These are phyloP conservation scores for Lentinula detonsa DNA, from an alignment of 768 basidiomycete genomes.

Conservation along the genomic window DNA sequence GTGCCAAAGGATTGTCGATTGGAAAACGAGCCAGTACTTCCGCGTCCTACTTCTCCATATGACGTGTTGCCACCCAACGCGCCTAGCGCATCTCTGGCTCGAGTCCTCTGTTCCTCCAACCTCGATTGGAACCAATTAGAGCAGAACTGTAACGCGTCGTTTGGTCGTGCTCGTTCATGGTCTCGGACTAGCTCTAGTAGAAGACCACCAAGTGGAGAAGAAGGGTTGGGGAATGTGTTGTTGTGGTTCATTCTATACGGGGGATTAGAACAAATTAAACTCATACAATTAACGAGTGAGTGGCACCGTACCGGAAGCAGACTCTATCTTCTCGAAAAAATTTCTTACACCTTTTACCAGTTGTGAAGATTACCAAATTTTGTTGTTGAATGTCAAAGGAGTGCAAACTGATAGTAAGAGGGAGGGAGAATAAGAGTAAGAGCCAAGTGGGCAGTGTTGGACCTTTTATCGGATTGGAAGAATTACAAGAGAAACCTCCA, in stretches of 20 bases:
- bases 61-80: conserved; percentile 9
- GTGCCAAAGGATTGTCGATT: conserved; percentile 31
- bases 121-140: conserved; percentile 92
- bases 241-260: not conserved
- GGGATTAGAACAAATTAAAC: not conserved
- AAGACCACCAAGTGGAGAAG: conserved; percentile 80
- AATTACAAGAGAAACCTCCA: not conserved
- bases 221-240: conserved; percentile 10
- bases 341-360: not conserved
- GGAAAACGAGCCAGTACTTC: conserved; percentile 57
- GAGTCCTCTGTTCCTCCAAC: conserved; percentile 77
- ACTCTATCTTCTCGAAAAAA: not conserved
- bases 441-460: not conserved
- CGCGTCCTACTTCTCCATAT: conserved; percentile 42
- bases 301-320: not conserved
- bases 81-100: conserved; percentile 57
- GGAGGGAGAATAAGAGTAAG: not conserved
- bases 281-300: not conserved
- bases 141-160: conserved; percentile 88
- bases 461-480: not conserved
- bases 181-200: conserved; percentile 84
- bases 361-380: not conserved
- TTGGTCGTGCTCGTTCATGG: conserved; percentile 78
- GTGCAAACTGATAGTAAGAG: too few relatives aligned
- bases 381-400: too few relatives aligned